Base-by-base conservation (phyloP, 2,329 filamentous ascomycete genomes). In the Kalmusia sp. region DNA sequence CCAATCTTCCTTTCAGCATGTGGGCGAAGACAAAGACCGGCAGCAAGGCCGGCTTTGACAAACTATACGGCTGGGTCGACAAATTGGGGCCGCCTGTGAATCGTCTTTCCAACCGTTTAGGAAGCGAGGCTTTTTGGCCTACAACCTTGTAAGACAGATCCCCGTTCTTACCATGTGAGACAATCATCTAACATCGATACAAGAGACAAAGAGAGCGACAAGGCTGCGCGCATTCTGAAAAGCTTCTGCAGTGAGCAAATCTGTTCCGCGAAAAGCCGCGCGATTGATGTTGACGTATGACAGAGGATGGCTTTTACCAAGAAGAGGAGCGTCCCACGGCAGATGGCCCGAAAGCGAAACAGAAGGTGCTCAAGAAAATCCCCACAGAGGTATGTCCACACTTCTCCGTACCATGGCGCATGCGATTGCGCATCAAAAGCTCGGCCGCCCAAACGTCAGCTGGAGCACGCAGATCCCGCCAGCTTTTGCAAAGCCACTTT, bases 171-270 rank as follows among this genome's bases (percentile, higher is more conserved):
- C n/a, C n/a, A n/a, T n/a, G n/a, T n/a, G n/a, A n/a, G n/a, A n/a
- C n/a, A n/a, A n/a, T n/a, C n/a, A n/a, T n/a, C n/a, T n/a, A n/a
- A n/a, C n/a, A n/a, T n/a, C n/a, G n/a, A n/a, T n/a, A n/a, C n/a
- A n/a, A n/a, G n/a, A 46, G 93, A 96, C 71, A 88, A 89, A 63
- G 93, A 97, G 80, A 90, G 89, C 75, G 91, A 96, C 76, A 96
- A 96, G 78, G 91, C 92, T 40, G 92, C 92, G 54, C 84, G 92
- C 51, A 96, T 96, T 57, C 76, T 97, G 46, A 89, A 92, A 71
- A 93, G 90, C 27, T 97, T 97, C 76, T 96, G 92, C 80, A 91
- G 88, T 91, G 82, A 67, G 86, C 80, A 19, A 15, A 21, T 24
- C 39, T n/a, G 77, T 76, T 41, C 12, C 30, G 19, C 2, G 12